Evolutionary conservation across 192 early-diverging fungal species (phyloP).

Genomic region (Phycomyces blakesleeanus): DNA sequence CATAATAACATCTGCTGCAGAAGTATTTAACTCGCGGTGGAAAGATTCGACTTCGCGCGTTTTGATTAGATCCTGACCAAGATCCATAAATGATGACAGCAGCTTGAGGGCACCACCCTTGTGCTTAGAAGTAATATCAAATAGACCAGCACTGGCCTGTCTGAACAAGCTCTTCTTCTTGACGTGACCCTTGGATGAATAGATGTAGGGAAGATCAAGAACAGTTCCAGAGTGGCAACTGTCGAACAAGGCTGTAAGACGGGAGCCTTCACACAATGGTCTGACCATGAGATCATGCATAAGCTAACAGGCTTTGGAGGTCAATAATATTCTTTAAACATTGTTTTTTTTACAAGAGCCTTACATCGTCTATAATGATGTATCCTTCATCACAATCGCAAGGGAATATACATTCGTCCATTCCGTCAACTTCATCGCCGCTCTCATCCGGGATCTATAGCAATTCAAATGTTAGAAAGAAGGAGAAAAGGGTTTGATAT

Average conservation of each 20-base stretch:
- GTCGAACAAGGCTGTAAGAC: conserved; percentile 81
- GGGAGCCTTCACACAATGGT: conserved; percentile 57
- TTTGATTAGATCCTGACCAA: conserved; percentile 43
- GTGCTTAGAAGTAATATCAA: conserved; percentile 41
- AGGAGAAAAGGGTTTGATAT: too few species aligned
- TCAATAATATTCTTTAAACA: too few species aligned
- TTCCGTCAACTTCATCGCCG: conserved; percentile 79
- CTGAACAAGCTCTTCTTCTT: conserved; percentile 47
- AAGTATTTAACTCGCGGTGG: conserved; percentile 35
- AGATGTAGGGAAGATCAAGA: conserved; percentile 76
- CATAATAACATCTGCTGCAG: conserved; percentile 72
- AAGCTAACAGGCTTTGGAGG: background rate
- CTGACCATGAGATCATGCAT: conserved; percentile 76
- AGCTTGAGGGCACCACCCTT: conserved; percentile 40
- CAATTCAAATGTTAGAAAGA: background rate
- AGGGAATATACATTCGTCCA: conserved; percentile 78
- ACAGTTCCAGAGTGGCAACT: conserved; percentile 84
- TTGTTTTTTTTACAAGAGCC: background rate
- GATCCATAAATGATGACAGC: conserved; percentile 28
- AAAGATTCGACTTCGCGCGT: conserved; percentile 27
- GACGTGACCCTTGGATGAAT: conserved; percentile 59
- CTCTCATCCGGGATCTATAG: conserved; percentile 31
- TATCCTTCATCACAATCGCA: conserved; percentile 50
- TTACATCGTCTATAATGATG: conserved; percentile 66
- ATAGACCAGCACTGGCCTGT: conserved; percentile 40